These are phyloP conservation scores for Fragaria ananassa DNA, from an alignment of 306 rosid species.

Conservation along the genomic window DNA sequence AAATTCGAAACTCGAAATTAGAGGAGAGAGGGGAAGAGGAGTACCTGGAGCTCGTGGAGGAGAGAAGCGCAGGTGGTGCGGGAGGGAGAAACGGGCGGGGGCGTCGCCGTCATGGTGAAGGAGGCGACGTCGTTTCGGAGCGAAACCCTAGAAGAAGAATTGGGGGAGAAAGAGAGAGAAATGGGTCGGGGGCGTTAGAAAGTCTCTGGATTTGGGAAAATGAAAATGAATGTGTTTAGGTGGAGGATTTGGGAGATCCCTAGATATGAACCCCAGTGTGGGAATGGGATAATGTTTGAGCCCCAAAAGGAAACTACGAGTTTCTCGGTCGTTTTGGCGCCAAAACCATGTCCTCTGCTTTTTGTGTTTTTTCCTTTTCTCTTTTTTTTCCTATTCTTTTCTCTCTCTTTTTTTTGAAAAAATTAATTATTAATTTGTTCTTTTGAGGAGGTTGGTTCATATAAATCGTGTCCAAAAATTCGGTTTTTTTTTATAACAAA, in stretches of 20 bases:
- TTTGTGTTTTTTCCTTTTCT: neutral
- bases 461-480: no score
- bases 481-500: no score
- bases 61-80: slow-evolving; percentile 94
- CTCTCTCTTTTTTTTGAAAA: no score
- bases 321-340: slow-evolving; percentile 52
- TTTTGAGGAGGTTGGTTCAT: no score
- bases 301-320: slow-evolving; percentile 17
- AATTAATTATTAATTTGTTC: no score
- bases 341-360: slow-evolving; percentile 9
- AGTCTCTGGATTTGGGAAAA: slow-evolving; percentile 8
- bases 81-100: slow-evolving; percentile 59
- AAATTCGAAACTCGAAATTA: neutral
- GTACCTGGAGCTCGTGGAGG: slow-evolving; percentile 82
- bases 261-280: neutral
- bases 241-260: slow-evolving; percentile 21
- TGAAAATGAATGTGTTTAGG: neutral
- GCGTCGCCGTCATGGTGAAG: slow-evolving; percentile 32
- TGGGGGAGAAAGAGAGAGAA: neutral
- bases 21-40: neutral
- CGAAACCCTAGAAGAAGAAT: slow-evolving; percentile 19
- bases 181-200: slow-evolving; percentile 26
- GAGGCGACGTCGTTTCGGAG: slow-evolving; percentile 2
- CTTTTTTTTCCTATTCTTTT: neutral
- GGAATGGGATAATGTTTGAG: neutral